Base-by-base conservation (phyloP, 306 rosid species). In the Medicago arabica region DNA sequence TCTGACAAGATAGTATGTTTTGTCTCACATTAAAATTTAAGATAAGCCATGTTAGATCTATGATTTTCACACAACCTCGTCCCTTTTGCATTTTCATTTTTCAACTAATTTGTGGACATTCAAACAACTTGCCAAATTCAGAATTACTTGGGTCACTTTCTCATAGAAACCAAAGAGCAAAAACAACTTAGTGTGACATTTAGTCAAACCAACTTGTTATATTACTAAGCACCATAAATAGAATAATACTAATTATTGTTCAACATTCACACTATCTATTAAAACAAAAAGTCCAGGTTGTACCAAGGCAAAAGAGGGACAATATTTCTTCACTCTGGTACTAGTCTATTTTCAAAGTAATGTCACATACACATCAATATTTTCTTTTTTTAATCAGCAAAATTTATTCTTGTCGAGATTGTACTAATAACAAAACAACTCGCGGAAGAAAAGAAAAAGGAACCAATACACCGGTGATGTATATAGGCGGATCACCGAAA, bases 11-110 rank as follows among this genome's bases (percentile, higher is more conserved):
- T 58, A 40, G 23, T 47, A 17, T 64, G 55, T 68, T 65, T 41
- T 71, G 79, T 79, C 81, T 63, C 76, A 28, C 69, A 53, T 16
- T 47, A 38, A n/a, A 78, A 69, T 57, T 79, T 58, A 70, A 34
- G 84, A 83, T 83, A 83, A 78, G 81, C 28, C 47, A 83, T 63
- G 83, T 34, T 69, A 75, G 81, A 78, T 69, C 75, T 71, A 9
- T 74, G 86, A 49, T 60, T 74, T 78, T 78, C 73, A 75, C 69
- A 21, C 72, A 64, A 14, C 57, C 41, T 64, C 14, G 62, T 9
- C 43, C 64, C 39, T 65, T 65, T 66, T 38, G 55, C 71, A 75
- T 63, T 64, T 34, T 2, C 53, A 31, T 69, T 63, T 64, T 34
- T 2, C 53, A 31, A 43, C 61, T 71, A 63, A 70, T 81, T 61